Evolutionary conservation across 1,139 yeast genomes (phyloP), one percentile per base, ranked within the genome.

Genomic region (Candida neerlandica): DNA sequence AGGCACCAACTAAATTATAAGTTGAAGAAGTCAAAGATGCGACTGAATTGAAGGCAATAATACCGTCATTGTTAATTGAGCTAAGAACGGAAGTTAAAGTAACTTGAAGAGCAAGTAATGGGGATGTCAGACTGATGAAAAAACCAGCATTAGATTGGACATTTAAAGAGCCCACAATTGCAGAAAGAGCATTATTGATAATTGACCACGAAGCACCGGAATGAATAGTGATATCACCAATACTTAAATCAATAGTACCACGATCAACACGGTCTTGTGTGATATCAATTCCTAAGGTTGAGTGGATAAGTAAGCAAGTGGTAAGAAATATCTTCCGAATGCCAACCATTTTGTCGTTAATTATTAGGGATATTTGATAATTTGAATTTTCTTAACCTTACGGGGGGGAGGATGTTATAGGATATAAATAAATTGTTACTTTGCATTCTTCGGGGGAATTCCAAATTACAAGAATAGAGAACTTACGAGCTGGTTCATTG

Each of bases 141-240:
- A 68, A 62, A 1, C 59, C 63, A 47, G 70, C 70, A 14, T 62
- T 54, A 29, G 58, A 60, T 11, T 46, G 37, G 18, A 53, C 53
- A 18, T 52, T 39, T 32, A 70, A 56, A 27, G 48, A 45, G n/a
- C 73, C 71, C 27, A 58, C 57, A 43, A 65, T 56, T 4, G 61
- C 50, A 16, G 64, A 54, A 44, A 58, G 46, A 23, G 66, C 65
- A 51, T 69, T 69, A 53, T 70, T 58, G 44, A 70, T 55, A 32
- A 70, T 64, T 21, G 75, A 69, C 67, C 69, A 70, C 51, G 61
- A 68, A 15, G 61, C 71, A 44, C 66, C 69, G 9, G 61, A 58
- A n/a, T 59, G 55, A 44, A 71, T 59, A 18, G 54, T 46, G 11
- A 30, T n/a, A 11, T 61, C 66, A 16, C 67, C 70, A 44, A 65